These are phyloP conservation scores for Simmondsia chinensis DNA, from an alignment of 148 eudicot genomes.

Conservation along the genomic window DNA sequence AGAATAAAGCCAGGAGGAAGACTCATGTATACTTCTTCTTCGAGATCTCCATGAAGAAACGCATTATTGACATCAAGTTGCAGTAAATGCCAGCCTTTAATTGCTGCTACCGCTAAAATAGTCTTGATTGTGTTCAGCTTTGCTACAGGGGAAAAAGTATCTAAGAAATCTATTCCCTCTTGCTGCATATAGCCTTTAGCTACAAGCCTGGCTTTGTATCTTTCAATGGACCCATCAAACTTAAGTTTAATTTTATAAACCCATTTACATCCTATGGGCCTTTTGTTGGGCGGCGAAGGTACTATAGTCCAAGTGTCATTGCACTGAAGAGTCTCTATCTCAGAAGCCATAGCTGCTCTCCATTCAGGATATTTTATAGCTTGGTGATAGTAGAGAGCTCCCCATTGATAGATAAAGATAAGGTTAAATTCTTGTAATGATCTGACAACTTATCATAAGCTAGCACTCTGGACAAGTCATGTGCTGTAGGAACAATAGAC, in stretches of 20 bases:
- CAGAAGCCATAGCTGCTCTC: neutral
- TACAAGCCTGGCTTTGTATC: too few relatives aligned
- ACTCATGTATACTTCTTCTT: too few relatives aligned
- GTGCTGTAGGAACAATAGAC: neutral
- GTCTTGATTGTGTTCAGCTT: neutral
- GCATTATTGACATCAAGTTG: conserved; percentile 9
- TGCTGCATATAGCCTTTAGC: neutral
- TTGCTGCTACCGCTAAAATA: neutral
- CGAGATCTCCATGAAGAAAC: too few relatives aligned
- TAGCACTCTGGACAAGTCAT: neutral
- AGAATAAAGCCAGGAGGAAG: too few relatives aligned
- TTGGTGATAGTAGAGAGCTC: too few relatives aligned
- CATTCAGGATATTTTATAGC: neutral
- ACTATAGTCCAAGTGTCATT: neutral
- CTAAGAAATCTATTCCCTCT: conserved; percentile 1
- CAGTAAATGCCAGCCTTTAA: neutral
- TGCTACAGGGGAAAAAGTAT: neutral
- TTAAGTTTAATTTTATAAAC: neutral
- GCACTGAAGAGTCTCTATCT: neutral
- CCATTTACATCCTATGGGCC: conserved; percentile 1
- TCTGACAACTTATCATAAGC: neutral
- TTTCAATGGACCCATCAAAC: neutral
- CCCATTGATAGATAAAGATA: too few relatives aligned
- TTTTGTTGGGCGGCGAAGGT: too few relatives aligned
- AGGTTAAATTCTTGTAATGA: neutral